phyloP scores from a whole-genome alignment of 2,329 filamentous ascomycete species.

The Coleophoma cylindrospora region DNA sequence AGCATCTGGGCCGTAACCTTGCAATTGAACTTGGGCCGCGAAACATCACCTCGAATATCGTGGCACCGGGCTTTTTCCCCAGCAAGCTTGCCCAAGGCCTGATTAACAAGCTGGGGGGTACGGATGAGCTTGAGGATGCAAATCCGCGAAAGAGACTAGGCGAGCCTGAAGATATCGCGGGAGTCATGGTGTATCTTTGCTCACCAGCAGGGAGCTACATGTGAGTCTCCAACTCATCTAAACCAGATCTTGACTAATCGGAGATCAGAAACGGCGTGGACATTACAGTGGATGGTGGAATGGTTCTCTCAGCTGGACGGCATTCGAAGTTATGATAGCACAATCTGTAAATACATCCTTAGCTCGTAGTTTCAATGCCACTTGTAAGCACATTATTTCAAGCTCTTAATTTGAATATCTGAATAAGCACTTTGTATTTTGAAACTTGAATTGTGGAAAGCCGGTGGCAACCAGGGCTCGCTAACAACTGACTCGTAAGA shows the following conservation, averaged over 20 bases:
- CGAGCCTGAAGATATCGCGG: conserved; percentile 54
- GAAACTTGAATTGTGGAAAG: no score
- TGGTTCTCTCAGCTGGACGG: conserved; percentile 7
- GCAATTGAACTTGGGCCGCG: conserved; percentile 64
- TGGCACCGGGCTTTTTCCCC: conserved; percentile 66
- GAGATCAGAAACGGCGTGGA: conserved; percentile 30
- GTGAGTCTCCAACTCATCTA: conserved; percentile 18
- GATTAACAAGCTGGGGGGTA: conserved; percentile 56
- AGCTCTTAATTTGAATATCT: no score
- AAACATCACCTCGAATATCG: conserved; percentile 60
- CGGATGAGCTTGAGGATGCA: conserved; percentile 40
- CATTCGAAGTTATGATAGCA: conserved; percentile 11
- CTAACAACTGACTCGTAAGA: no score
- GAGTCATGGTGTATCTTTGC: conserved; percentile 51
- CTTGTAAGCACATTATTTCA: no score
- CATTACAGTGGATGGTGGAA: conserved; percentile 28
- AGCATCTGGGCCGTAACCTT: conserved; percentile 62
- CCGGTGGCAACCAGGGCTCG: no score
- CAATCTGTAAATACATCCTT: no score
- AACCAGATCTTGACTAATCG: conserved; percentile 2
- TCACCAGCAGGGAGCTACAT: conserved; percentile 47
- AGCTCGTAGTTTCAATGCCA: no score
- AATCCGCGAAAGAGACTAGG: conserved; percentile 52
- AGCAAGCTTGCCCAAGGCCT: conserved; percentile 63
- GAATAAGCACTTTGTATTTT: no score